Evolutionary conservation across 345 rosid genomes (phyloP), one percentile per base, ranked within the genome.

Genomic region (Gossypium australe): DNA sequence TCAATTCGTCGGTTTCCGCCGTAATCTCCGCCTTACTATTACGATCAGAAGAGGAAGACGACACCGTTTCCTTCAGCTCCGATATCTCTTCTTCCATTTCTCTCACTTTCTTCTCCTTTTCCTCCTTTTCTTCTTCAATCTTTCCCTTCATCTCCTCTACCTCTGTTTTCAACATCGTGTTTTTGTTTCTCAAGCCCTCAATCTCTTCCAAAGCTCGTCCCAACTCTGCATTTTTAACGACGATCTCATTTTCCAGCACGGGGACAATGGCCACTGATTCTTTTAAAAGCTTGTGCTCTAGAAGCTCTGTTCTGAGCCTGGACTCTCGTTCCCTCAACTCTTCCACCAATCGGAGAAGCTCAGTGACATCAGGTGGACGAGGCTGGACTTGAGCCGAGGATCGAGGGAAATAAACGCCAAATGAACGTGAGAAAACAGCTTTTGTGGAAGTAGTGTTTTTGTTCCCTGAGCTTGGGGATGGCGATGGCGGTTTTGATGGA

Each of bases 371-470:
- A 7, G 94, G 97, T 0, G 90, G 92, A 22, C 91, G 91, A 45
- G 97, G 97, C 90, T 92, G 99, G 69, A 95, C 98, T 76, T 95
- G 99, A 12, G 98, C 92, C 4, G 98, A 92, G 67, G 99, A 80
- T 70, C 98, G 98, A 5, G 99, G 99, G 89, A 95, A 93, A 82
- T 93, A 93, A 58, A 82, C 93, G 2, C 97, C 96, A 52, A 92
- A 84, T 7, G 97, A 88, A 38, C 97, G 94, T 0, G 94, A 80
- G 71, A 91, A 92, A 0, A 80, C 81, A 0, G 89, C 55, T 70
- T 86, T 88, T n/a, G 79, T 83, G 38, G 88, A 73, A 20, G 79
- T 57, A 53, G 12, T 78, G 77, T 75, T 83, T 51, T 7, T 76
- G 78, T 71, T 81, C 12, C 44, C 77, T 6, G 82, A 73, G 77